Evolutionary conservation across 306 rosid genomes (phyloP).

Genomic region (Prosopis cineraria): DNA sequence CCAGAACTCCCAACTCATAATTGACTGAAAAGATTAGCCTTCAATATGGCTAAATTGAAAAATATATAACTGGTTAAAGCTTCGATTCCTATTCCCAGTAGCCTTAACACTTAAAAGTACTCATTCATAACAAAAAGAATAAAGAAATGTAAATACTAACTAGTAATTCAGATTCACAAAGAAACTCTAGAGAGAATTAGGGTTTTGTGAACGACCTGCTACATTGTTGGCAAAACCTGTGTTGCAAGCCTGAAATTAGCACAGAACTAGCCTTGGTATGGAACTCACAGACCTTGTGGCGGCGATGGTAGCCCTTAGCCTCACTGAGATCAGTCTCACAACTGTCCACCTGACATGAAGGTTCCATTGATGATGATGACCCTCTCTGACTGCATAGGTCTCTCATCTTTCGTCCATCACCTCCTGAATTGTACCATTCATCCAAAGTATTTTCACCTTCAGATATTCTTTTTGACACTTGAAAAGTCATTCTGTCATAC

Average conservation of each 20-base stretch:
- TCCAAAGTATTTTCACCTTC: background rate
- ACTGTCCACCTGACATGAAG: slow-evolving; percentile 65
- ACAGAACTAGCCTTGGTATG: slow-evolving; percentile 84
- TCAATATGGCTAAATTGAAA: background rate
- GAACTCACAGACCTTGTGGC: slow-evolving; percentile 87
- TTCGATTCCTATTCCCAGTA: background rate
- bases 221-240: slow-evolving; percentile 98
- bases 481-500: background rate
- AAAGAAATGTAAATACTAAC: background rate
- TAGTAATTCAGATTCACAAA: background rate
- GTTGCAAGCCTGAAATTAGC: slow-evolving; percentile 50
- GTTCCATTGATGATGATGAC: slow-evolving; percentile 48
- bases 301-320: slow-evolving; percentile 72
- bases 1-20: background rate
- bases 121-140: background rate
- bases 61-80: no score
- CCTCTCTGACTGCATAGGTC: slow-evolving; percentile 41
- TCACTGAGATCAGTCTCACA: slow-evolving; percentile 73
- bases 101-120: background rate
- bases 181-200: slow-evolving; percentile 32
- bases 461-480: background rate
- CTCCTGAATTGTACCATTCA: background rate
- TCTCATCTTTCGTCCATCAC: slow-evolving; percentile 38
- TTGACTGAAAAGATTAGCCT: background rate
- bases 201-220: slow-evolving; percentile 80